These are phyloP conservation scores for Aaosphaeria pasadenensis DNA, from an alignment of 2,329 filamentous ascomycete genomes.

Conservation along the genomic window DNA sequence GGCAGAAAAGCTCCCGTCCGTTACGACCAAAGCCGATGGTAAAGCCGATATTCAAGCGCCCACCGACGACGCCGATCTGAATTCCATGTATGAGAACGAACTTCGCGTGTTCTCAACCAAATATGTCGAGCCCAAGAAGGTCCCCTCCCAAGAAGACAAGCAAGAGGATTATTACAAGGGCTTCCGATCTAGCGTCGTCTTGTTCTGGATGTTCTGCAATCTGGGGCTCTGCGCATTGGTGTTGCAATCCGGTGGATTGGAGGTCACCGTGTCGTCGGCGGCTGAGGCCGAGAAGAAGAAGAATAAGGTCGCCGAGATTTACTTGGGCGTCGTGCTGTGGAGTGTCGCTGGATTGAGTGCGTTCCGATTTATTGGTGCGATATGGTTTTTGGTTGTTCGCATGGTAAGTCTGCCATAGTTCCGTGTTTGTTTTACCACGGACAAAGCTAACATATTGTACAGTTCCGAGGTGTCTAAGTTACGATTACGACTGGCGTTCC, in stretches of 20 bases:
- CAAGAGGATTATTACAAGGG: slow-evolving; percentile 99
- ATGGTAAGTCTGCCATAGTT: slow-evolving; percentile 29
- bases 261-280: slow-evolving; percentile 44
- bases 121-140: slow-evolving; percentile 67
- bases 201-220: slow-evolving; percentile 96
- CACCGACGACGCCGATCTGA: slow-evolving; percentile 90
- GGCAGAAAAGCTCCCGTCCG: slow-evolving; percentile 81
- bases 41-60: slow-evolving; percentile 87
- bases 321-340: slow-evolving; percentile 85
- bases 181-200: slow-evolving; percentile 85
- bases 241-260: slow-evolving; percentile 78
- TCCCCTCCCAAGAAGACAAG: slow-evolving; percentile 64
- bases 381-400: slow-evolving; percentile 78
- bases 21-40: slow-evolving; percentile 86
- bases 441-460: background rate
- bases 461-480: background rate
- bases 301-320: slow-evolving; percentile 66
- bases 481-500: too few relatives aligned
- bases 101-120: slow-evolving; percentile 71
- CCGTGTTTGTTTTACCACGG: background rate
- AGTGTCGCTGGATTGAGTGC: slow-evolving; percentile 79
- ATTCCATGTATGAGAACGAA: slow-evolving; percentile 90
- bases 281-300: slow-evolving; percentile 45
- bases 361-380: slow-evolving; percentile 82
- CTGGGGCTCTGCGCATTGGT: slow-evolving; percentile 85